phyloP scores from a whole-genome alignment of 441 rosid genomes.

The Syzygium syzygioides region DNA sequence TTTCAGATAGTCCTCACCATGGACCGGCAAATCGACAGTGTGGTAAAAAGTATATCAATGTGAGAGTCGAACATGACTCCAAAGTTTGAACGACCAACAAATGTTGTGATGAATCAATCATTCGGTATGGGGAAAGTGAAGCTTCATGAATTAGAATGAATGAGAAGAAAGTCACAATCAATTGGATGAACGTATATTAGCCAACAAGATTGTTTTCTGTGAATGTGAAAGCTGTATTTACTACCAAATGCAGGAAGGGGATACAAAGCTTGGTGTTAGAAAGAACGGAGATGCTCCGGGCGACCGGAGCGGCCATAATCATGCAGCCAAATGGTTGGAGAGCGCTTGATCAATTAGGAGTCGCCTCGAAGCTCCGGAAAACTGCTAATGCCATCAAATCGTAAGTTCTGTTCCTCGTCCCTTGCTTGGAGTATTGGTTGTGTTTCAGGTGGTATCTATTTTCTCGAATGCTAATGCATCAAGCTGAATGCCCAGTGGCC shows the following conservation, averaged over 20 bases:
- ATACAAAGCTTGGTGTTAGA: slow-evolving; percentile 19
- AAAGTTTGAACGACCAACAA: background rate
- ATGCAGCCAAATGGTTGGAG: slow-evolving; percentile 22
- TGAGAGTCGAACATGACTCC: background rate
- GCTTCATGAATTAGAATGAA: background rate
- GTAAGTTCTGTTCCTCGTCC: background rate
- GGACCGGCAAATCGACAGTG: background rate
- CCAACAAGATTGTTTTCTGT: background rate
- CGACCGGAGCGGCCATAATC: slow-evolving; percentile 13
- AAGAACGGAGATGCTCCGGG: slow-evolving; percentile 9
- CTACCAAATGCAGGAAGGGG: slow-evolving; percentile 16
- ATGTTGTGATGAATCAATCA: background rate
- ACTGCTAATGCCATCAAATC: slow-evolving; percentile 1
- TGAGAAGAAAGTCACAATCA: background rate
- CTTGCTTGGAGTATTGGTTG: background rate
- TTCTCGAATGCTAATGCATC: background rate
- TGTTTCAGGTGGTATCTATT: background rate
- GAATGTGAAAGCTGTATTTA: background rate
- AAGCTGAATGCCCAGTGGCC: background rate
- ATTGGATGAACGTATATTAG: background rate
- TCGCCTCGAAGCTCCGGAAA: slow-evolving; percentile 4
- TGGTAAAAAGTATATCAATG: background rate
- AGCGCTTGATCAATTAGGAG: slow-evolving; percentile 19
- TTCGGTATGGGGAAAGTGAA: background rate
- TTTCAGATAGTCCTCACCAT: background rate